Evolutionary conservation across 306 rosid species (phyloP).

Genomic region (Acmispon strigosus): DNA sequence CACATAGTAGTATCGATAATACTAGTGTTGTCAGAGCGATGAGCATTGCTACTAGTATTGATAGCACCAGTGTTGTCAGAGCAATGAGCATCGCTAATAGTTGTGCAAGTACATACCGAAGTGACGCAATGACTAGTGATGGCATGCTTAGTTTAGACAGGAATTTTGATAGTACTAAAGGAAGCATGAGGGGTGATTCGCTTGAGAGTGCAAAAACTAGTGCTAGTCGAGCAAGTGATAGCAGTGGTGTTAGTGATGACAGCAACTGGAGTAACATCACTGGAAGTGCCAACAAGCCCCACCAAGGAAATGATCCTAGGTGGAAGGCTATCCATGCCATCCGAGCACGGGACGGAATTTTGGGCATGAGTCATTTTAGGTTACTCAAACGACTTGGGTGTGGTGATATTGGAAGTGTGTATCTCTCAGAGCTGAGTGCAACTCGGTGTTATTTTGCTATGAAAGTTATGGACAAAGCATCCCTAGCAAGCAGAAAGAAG

Average conservation of each 20-base stretch:
- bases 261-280: conserved; percentile 89
- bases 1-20: conserved; percentile 81
- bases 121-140: conserved; percentile 73
- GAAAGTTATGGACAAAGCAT: conserved; percentile 98
- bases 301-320: conserved; percentile 90
- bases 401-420: conserved; percentile 94
- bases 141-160: conserved; percentile 81
- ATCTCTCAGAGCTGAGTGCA: conserved; percentile 91
- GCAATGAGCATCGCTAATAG: conserved; percentile 86
- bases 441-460: conserved; percentile 86
- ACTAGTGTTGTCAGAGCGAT: conserved; percentile 72
- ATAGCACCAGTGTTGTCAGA: conserved; percentile 69
- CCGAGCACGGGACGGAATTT: conserved; percentile 68
- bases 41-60: conserved; percentile 80
- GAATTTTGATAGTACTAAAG: conserved; percentile 68
- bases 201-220: conserved; percentile 93
- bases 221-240: conserved; percentile 82
- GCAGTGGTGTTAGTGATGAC: conserved; percentile 92
- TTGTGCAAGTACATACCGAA: conserved; percentile 69
- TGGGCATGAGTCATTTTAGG: conserved; percentile 93
- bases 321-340: conserved; percentile 93
- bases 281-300: conserved; percentile 89
- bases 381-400: conserved; percentile 86
- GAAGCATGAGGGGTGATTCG: conserved; percentile 73
- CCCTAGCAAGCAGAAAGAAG: conserved; percentile 87